phyloP scores from a whole-genome alignment of 139 green algal species.

The Pleodorina starrii region DNA sequence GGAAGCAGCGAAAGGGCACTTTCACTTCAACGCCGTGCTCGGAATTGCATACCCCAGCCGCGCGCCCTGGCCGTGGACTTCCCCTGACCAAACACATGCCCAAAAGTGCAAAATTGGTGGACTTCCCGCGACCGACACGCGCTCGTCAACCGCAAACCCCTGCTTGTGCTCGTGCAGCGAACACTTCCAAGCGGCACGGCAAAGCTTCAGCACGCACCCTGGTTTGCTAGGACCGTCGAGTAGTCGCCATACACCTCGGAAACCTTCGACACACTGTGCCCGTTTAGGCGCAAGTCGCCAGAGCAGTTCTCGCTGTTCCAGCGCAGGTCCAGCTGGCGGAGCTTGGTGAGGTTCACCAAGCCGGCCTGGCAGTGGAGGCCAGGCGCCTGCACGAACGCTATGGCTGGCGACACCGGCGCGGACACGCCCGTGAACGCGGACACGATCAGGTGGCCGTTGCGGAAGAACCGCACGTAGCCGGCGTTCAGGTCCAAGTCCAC shows the following conservation, averaged over 20 bases:
- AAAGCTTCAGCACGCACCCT: constrained; percentile 53
- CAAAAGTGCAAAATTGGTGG: no score
- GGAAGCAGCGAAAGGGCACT: no score
- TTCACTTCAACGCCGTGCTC: no score
- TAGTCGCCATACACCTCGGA: constrained; percentile 77
- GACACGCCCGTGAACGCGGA: constrained; percentile 67
- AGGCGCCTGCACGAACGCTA: constrained; percentile 65
- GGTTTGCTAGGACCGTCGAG: constrained; percentile 70
- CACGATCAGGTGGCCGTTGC: constrained; percentile 71
- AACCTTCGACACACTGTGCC: constrained; percentile 68
- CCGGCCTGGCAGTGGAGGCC: constrained; percentile 55
- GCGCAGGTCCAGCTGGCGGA: constrained; percentile 71
- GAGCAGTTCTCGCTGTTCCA: constrained; percentile 71
- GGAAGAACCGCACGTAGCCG: constrained; percentile 74
- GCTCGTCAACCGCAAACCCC: no score
- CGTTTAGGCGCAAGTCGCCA: constrained; percentile 67
- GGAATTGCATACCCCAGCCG: no score
- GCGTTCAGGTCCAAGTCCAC: constrained; percentile 73
- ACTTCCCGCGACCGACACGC: no score
- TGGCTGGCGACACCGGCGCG: constrained; percentile 61
- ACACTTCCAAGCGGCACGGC: no score
- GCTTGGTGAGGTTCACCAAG: constrained; percentile 78
- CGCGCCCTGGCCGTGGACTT: no score
- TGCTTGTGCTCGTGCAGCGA: no score
- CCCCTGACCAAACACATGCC: no score